Evolutionary conservation across 2,329 filamentous ascomycete genomes (phyloP).

Genomic region (Colletotrichum paranaense): DNA sequence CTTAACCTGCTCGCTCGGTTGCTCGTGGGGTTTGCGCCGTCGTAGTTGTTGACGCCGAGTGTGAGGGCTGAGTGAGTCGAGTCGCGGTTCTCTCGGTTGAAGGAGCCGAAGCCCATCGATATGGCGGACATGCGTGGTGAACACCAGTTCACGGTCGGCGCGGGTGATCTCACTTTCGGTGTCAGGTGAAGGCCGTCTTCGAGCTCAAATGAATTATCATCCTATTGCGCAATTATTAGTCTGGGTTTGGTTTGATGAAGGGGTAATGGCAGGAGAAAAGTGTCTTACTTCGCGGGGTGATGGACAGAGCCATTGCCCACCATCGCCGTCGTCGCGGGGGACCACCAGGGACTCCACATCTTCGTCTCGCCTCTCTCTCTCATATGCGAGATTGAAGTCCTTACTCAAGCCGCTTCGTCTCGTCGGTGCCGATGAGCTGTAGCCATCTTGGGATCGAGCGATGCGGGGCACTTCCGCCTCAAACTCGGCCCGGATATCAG

Average conservation of each 20-base stretch:
- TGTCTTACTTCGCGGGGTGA: not conserved
- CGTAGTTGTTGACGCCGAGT: not conserved
- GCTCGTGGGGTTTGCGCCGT: not conserved
- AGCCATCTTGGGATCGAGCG: not conserved
- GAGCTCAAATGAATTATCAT: constrained; percentile 1
- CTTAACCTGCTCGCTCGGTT: not conserved
- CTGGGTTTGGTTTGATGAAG: no score
- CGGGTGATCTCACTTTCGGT: not conserved
- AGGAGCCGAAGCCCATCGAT: constrained; percentile 28
- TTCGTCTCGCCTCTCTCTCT: not conserved
- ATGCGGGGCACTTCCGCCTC: constrained; percentile 6
- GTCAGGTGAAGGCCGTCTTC: constrained; percentile 19
- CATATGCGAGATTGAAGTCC: not conserved
- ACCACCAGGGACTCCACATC: constrained; percentile 20
- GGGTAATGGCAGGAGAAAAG: no score
- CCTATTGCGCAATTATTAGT: not conserved
- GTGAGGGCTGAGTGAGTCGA: constrained; percentile 3
- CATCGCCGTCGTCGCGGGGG: constrained; percentile 6
- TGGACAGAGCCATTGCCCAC: constrained; percentile 3
- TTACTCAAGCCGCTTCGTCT: constrained; percentile 21
- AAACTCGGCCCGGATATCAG: not conserved
- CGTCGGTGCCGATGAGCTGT: not conserved
- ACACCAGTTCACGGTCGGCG: constrained; percentile 31
- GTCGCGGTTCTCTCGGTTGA: constrained; percentile 4
- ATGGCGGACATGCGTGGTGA: constrained; percentile 34